These are phyloP conservation scores for Apostasia ramifera DNA, from an alignment of 106 monocot species.

Conservation along the genomic window DNA sequence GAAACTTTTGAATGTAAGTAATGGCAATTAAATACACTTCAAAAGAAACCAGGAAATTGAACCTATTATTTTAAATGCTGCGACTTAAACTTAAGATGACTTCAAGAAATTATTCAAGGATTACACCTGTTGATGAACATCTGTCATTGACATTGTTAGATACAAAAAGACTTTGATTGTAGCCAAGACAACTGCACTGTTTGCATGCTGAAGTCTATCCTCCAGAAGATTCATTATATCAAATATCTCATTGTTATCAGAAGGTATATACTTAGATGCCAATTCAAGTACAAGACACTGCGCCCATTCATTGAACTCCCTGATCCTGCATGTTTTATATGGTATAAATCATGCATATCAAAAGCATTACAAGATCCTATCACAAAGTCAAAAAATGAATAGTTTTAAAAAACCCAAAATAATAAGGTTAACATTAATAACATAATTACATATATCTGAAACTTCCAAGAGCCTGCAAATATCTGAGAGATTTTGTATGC, in stretches of 20 bases:
- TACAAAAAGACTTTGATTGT: conserved; percentile 94
- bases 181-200: conserved; percentile 94
- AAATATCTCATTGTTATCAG: conserved; percentile 89
- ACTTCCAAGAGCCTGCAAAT: too few species aligned
- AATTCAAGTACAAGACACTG: conserved; percentile 95
- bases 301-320: conserved; percentile 99
- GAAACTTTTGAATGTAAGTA: not conserved
- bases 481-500: too few species aligned
- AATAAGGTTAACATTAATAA: too few species aligned
- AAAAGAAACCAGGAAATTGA: not conserved
- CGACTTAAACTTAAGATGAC: too few species aligned
- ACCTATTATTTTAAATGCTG: too few species aligned
- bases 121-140: conserved; percentile 97
- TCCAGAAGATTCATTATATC: conserved; percentile 99
- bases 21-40: not conserved
- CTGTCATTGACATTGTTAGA: conserved; percentile 97
- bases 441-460: too few species aligned
- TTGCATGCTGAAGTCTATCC: conserved; percentile 98
- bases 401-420: too few species aligned
- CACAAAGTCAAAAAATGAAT: too few species aligned
- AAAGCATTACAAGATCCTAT: too few species aligned
- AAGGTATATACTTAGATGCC: conserved; percentile 83
- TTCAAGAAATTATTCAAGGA: too few species aligned
- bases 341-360: not conserved
- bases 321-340: conserved; percentile 53